Conservation (phyloP, 768 basidiomycete species). For the Phaffia tasmanica region DNA sequence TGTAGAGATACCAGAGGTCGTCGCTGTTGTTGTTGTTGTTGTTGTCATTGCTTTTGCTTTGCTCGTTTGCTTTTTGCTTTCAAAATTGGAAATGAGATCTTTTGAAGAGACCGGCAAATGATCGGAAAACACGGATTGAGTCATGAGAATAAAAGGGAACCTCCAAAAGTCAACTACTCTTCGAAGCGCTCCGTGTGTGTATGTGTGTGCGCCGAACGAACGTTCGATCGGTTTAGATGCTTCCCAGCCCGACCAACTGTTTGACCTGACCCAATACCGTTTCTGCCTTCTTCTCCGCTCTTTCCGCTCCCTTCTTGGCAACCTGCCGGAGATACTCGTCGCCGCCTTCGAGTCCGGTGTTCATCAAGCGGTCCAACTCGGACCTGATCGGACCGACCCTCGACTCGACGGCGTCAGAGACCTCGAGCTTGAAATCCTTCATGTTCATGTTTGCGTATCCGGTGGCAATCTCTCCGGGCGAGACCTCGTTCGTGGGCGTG, state of each 20-base stretch:
- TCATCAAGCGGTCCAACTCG: slow-evolving; percentile 56
- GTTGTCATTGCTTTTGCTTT: too few relatives aligned
- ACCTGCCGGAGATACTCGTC: slow-evolving; percentile 47
- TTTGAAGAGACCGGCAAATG: too few relatives aligned
- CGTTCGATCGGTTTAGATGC: not conserved
- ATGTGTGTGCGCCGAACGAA: too few relatives aligned
- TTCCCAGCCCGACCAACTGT: slow-evolving; percentile 50
- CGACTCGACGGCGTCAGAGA: slow-evolving; percentile 61
- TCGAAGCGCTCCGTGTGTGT: too few relatives aligned
- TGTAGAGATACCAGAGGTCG: too few relatives aligned
- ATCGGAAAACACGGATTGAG: too few relatives aligned
- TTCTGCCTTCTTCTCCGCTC: slow-evolving; percentile 53
- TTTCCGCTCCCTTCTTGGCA: slow-evolving; percentile 52
- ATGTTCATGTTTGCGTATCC: slow-evolving; percentile 34
- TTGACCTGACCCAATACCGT: slow-evolving; percentile 60
- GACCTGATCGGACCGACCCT: slow-evolving; percentile 54
- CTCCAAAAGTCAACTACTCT: too few relatives aligned
- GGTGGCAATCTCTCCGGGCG: slow-evolving; percentile 39
- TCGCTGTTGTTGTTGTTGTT: too few relatives aligned
- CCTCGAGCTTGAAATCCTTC: slow-evolving; percentile 57
- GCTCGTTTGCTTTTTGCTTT: too few relatives aligned
- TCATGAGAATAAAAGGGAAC: too few relatives aligned
- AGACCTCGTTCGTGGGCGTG: slow-evolving; percentile 22
- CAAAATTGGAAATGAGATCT: too few relatives aligned
- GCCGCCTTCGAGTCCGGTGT: slow-evolving; percentile 51